phyloP scores from a whole-genome alignment of 169 alveolate species.

The Plasmodium blacklocki region DNA sequence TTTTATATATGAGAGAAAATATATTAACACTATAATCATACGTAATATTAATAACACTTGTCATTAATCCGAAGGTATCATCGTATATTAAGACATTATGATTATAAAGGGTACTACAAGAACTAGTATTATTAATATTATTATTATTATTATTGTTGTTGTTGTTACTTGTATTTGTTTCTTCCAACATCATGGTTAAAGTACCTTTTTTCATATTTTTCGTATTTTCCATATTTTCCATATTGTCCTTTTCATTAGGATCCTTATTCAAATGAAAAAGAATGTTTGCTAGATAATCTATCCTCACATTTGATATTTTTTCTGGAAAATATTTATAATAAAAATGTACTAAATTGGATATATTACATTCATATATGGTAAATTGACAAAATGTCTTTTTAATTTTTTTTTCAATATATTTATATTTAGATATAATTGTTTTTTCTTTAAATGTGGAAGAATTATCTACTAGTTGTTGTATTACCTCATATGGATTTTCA shows the following conservation, averaged over 20 bases:
- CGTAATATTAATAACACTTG: slow-evolving; percentile 30
- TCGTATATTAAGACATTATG: slow-evolving; percentile 54
- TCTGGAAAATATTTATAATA: slow-evolving; percentile 65
- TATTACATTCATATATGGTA: slow-evolving; percentile 59
- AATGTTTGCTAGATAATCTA: slow-evolving; percentile 42
- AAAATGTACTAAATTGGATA: slow-evolving; percentile 22
- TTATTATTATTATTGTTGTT: background rate
- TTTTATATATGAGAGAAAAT: slow-evolving; percentile 44
- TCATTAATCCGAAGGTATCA: slow-evolving; percentile 43
- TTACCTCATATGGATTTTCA: slow-evolving; percentile 65
- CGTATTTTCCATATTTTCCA: background rate
- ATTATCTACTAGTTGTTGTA: slow-evolving; percentile 39
- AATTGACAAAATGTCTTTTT: slow-evolving; percentile 68
- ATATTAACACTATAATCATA: slow-evolving; percentile 46
- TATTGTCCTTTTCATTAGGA: background rate
- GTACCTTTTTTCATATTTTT: background rate
- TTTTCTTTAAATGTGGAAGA: slow-evolving; percentile 50
- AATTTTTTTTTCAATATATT: slow-evolving; percentile 57
- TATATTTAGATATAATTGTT: slow-evolving; percentile 54
- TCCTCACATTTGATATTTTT: slow-evolving; percentile 34
- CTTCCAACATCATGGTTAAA: background rate
- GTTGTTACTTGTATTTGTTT: background rate
- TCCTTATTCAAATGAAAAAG: slow-evolving; percentile 44
- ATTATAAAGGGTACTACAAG: background rate
- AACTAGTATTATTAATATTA: background rate